These are phyloP conservation scores for Zygnema cylindricum DNA, from an alignment of 139 green algal genomes.

Conservation along the genomic window DNA sequence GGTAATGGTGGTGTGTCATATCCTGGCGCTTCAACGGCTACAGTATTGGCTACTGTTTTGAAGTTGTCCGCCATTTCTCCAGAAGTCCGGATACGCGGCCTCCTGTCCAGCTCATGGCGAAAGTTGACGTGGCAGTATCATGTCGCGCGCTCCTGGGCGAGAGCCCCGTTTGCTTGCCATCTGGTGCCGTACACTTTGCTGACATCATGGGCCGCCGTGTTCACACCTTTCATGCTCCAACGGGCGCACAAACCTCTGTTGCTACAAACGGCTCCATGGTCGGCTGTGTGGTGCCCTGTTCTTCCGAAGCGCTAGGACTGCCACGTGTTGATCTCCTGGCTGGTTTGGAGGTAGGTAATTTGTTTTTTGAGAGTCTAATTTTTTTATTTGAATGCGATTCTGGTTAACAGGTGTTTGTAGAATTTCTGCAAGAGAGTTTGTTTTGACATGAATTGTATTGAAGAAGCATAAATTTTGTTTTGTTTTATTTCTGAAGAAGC, in stretches of 20 bases:
- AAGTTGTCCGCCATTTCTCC: too few species aligned
- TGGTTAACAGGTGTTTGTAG: too few species aligned
- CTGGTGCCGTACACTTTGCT: constrained; percentile 37
- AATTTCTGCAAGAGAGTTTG: too few species aligned
- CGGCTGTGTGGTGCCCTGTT: constrained; percentile 32
- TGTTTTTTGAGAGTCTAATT: too few species aligned
- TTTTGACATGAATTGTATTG: too few species aligned
- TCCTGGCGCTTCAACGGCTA: too few species aligned
- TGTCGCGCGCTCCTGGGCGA: constrained; percentile 39
- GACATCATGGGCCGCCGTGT: constrained; percentile 26
- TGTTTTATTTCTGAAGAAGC: too few species aligned
- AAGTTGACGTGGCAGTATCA: constrained; percentile 36
- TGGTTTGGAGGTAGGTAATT: not conserved
- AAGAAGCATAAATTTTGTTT: too few species aligned
- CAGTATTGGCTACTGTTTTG: too few species aligned
- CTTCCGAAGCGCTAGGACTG: not conserved
- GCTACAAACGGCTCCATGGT: constrained; percentile 5
- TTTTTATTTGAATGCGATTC: too few species aligned
- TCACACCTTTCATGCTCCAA: not conserved
- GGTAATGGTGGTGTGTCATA: too few species aligned
- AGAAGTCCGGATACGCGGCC: too few species aligned
- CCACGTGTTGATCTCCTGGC: not conserved
- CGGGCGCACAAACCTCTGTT: not conserved
- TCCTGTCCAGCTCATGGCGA: constrained; percentile 30
- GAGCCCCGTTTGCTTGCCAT: constrained; percentile 28